Evolutionary conservation across 139 green algal species (phyloP).

Genomic region (Chlamydomonas asymmetrica): DNA sequence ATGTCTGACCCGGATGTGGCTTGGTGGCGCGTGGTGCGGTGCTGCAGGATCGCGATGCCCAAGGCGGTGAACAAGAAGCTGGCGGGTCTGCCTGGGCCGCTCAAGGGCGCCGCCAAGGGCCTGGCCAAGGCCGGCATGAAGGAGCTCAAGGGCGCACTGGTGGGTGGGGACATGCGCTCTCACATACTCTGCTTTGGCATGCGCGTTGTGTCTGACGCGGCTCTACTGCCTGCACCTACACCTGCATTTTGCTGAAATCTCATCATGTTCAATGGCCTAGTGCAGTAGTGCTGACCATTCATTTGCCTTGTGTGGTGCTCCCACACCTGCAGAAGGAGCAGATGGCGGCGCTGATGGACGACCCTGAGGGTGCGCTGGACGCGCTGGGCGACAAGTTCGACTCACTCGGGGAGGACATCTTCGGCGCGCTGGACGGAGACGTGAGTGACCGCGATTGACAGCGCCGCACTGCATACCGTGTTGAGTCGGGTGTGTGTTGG

Average conservation of each 20-base stretch:
- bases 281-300: not conserved
- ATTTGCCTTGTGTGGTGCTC: not conserved
- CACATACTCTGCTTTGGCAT: not conserved
- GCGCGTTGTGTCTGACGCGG: not conserved
- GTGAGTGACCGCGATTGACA: no score
- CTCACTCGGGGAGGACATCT: not conserved
- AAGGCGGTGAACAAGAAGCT: no score
- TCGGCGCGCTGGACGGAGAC: no score
- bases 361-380: not conserved
- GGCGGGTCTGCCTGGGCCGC: no score
- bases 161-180: not conserved
- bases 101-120: no score
- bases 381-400: conserved; percentile 2
- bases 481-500: no score
- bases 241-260: not conserved
- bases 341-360: not conserved
- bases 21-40: no score
- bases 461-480: no score
- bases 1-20: no score
- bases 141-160: not conserved
- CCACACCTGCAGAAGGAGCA: not conserved
- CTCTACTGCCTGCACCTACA: not conserved
- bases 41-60: no score
- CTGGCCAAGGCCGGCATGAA: not conserved
- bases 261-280: not conserved